Conservation (phyloP, 331 rosid species). For the Acacia concinna region DNA sequence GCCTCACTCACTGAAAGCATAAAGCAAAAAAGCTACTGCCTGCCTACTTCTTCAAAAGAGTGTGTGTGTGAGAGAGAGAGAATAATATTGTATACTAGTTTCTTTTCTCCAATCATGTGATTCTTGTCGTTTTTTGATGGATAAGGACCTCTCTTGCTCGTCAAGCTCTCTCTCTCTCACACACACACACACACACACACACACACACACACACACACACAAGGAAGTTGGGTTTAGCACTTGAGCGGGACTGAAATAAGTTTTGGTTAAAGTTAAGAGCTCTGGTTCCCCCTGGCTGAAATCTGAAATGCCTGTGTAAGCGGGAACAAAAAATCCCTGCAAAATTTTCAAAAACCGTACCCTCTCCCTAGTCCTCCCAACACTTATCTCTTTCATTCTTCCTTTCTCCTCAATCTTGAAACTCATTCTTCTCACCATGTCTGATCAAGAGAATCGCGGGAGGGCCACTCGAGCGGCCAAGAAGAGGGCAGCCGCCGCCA, state of each 20-base stretch:
- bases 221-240: not conserved
- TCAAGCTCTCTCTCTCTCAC: slow-evolving; percentile 22
- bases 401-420: not conserved
- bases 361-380: not conserved
- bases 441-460: slow-evolving; percentile 11
- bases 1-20: slow-evolving; percentile 30
- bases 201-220: too few relatives aligned
- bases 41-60: slow-evolving; percentile 22
- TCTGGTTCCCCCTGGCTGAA: not conserved
- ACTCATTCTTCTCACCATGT: not conserved
- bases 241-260: not conserved
- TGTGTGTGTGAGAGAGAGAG: not conserved
- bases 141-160: slow-evolving; percentile 8
- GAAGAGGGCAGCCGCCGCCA: slow-evolving; percentile 57
- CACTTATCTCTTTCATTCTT: not conserved
- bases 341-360: slow-evolving; percentile 16
- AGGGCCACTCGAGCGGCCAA: slow-evolving; percentile 64
- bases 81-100: too few relatives aligned
- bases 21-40: slow-evolving; percentile 34
- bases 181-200: slow-evolving; percentile 16
- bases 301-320: not conserved
- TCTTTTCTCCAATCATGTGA: too few relatives aligned
- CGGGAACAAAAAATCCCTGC: slow-evolving; percentile 20
- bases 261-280: not conserved
- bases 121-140: not conserved